Evolutionary conservation across 1,284 basidiomycete species (phyloP).

Genomic region (Ganoderma sinense): DNA sequence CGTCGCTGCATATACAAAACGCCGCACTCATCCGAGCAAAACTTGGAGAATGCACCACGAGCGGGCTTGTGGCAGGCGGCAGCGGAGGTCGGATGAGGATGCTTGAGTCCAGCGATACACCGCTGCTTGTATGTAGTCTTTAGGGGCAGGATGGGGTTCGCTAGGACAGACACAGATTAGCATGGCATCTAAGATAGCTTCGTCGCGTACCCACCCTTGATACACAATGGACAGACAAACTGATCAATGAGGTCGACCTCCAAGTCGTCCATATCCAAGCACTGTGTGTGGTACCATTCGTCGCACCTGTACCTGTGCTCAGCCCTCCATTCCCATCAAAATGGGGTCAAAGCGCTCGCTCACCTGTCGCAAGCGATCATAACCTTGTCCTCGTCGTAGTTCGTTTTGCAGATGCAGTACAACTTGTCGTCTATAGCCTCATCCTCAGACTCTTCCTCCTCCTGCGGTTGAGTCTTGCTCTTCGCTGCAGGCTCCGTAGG

Average conservation of each 20-base stretch:
- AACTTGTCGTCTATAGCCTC: slow-evolving; percentile 76
- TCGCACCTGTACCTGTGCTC: slow-evolving; percentile 66
- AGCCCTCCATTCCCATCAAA: slow-evolving; percentile 6
- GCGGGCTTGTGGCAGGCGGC: slow-evolving; percentile 80
- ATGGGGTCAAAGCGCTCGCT: slow-evolving; percentile 25
- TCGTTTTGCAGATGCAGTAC: slow-evolving; percentile 85
- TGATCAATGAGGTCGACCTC: slow-evolving; percentile 86
- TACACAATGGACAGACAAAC: slow-evolving; percentile 83
- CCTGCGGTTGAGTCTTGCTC: slow-evolving; percentile 43
- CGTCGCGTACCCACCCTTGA: slow-evolving; percentile 61
- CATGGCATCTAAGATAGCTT: background rate
- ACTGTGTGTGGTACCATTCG: slow-evolving; percentile 89
- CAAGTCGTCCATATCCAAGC: slow-evolving; percentile 78
- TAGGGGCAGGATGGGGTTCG: slow-evolving; percentile 62
- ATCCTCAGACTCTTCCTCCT: slow-evolving; percentile 61
- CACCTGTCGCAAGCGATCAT: slow-evolving; percentile 94
- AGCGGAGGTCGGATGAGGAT: slow-evolving; percentile 63
- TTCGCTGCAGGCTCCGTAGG: slow-evolving; percentile 45
- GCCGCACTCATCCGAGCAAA: slow-evolving; percentile 84
- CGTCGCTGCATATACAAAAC: slow-evolving; percentile 70
- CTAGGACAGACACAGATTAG: slow-evolving; percentile 45
- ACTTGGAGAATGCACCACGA: slow-evolving; percentile 83
- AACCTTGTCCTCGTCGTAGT: slow-evolving; percentile 81
- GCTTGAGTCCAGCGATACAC: slow-evolving; percentile 70
- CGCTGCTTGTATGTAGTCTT: slow-evolving; percentile 82